Base-by-base conservation (phyloP, 2,329 filamentous ascomycete genomes). In the Pyrenophora tritici-repentis region DNA sequence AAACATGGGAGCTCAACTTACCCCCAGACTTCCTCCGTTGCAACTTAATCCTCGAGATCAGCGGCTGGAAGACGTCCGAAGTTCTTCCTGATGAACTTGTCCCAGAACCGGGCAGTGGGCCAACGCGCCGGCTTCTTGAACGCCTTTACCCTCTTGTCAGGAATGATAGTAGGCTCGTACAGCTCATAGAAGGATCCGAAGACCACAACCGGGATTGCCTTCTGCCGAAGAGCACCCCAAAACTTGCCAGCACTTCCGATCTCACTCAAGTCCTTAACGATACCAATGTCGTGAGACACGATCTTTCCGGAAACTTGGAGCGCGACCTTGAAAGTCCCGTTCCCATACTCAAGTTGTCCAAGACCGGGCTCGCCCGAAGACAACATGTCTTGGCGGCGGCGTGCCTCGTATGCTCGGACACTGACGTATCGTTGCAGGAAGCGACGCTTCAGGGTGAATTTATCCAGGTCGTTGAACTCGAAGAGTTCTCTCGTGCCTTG, bases 311-410 rank as follows among this genome's bases (percentile, higher is more conserved):
- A 38, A 13, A 34, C 42, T 18, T 51, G 48, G 2, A 59, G 41
- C 13, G 45, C 42, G 29, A 59, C 47, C 49, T 48, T 57, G 44
- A 39, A 40, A 38, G 49, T 35, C 9, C 33, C 40, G 29, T 55
- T 59, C 20, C 57, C 57, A 32, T 59, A 59, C 22, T 55, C 46
- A 4, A 58, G 41, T 31, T 59, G 57, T 16, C 50, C 48, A 4
- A 53, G 38, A 1, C 29, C 32, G 12, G 32, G 31, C 16, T 44
- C 45, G 3, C 39, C 41, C 3, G 7, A 24, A 4, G 38, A 46
- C 14, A 45, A 14, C 14, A 26, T 29, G 7, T 47, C 49, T 17
- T 47, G 13, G 16, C 37, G 22, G 34, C 55, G 55, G 13, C 38
- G 53, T 40, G 35, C 22, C 33, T 58, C 55, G 35, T 53, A 53